Evolutionary conservation across 2,329 filamentous ascomycete species (phyloP).

Genomic region (Pseudogymnoascus sp.): DNA sequence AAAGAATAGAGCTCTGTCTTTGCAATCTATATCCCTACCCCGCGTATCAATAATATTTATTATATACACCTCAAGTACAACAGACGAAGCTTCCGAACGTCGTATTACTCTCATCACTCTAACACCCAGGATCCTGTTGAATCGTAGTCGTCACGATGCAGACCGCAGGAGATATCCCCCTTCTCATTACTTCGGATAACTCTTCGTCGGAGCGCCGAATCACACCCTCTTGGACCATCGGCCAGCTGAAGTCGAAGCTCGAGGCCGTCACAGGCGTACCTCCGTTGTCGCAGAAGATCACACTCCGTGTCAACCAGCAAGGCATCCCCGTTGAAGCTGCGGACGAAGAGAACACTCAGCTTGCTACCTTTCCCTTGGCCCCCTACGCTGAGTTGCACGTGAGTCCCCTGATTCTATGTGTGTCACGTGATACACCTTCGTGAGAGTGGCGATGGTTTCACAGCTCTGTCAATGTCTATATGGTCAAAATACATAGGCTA

Average conservation of each 20-base stretch:
- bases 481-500: neutral
- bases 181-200: conserved; percentile 68
- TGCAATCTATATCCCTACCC: neutral
- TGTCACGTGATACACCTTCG: neutral
- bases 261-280: conserved; percentile 92
- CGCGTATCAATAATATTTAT: neutral
- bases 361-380: conserved; percentile 58
- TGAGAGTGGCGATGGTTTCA: neutral
- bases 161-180: conserved; percentile 63
- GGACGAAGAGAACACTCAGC: conserved; percentile 63
- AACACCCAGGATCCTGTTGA: neutral
- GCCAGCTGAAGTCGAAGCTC: conserved; percentile 75
- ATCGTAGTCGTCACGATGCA: conserved; percentile 22
- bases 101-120: neutral
- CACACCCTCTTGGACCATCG: conserved; percentile 84
- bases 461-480: neutral
- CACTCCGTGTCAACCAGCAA: conserved; percentile 58
- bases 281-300: conserved; percentile 67
- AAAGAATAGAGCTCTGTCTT: neutral
- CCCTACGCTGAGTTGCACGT: conserved; percentile 75
- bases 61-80: neutral
- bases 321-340: conserved; percentile 58
- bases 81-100: neutral
- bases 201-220: conserved; percentile 81
- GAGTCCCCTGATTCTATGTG: conserved; percentile 36